These are phyloP conservation scores for Yamadazyma philogaea DNA, from an alignment of 805 yeast species.

Conservation along the genomic window DNA sequence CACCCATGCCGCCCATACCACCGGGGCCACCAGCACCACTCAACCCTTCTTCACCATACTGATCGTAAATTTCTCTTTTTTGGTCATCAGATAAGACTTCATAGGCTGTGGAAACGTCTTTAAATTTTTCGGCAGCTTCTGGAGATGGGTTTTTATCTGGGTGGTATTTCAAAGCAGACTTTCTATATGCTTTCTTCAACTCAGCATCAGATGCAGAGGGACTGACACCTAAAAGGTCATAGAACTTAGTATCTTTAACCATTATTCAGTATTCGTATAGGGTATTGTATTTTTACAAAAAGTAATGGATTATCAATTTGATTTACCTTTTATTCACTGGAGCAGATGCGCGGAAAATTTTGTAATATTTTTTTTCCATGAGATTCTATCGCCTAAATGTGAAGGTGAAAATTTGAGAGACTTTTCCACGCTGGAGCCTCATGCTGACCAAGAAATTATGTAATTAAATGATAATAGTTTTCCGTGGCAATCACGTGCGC, in stretches of 20 bases:
- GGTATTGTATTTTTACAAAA: neutral
- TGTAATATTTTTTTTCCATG: constrained; percentile 8
- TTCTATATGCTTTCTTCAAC: constrained; percentile 79
- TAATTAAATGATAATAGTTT: neutral
- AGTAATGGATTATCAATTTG: neutral
- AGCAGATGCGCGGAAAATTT: constrained; percentile 6
- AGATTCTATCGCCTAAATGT: too few species aligned
- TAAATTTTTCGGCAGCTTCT: constrained; percentile 94
- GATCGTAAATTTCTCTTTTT: constrained; percentile 86
- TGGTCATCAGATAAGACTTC: constrained; percentile 85
- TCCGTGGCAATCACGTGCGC: too few species aligned
- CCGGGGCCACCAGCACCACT: constrained; percentile 69
- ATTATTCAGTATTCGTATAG: constrained; percentile 28
- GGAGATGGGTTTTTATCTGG: constrained; percentile 82
- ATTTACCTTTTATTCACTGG: constrained; percentile 1
- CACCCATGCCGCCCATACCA: constrained; percentile 55
- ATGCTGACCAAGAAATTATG: neutral
- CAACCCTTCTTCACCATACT: constrained; percentile 90
- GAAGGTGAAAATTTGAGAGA: neutral
- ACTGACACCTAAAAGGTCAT: constrained; percentile 70
- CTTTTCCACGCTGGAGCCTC: neutral
- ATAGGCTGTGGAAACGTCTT: constrained; percentile 83
- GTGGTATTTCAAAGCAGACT: constrained; percentile 75
- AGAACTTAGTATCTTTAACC: constrained; percentile 79
- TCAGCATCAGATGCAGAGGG: constrained; percentile 66